A percentile compares a stretch with the other conserved stretches of the same genome.
Conservation (phyloP, 169 alveolate species). For the Babesia divergens region DNA sequence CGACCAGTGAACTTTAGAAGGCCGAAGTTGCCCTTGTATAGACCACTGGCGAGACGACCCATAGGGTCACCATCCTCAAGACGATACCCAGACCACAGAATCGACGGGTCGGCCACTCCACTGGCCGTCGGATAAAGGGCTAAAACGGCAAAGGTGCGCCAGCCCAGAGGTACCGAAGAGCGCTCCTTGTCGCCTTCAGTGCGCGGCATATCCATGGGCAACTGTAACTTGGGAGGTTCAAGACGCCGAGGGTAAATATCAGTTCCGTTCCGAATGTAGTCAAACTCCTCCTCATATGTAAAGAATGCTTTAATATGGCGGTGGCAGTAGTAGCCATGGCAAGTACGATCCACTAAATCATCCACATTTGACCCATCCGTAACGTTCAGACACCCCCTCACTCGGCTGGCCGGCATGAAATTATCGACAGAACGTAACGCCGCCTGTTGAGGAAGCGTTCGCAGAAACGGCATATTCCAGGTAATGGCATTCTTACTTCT, state of each 20-base stretch:
- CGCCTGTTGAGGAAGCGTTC: slow-evolving; percentile 42
- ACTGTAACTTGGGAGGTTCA: slow-evolving; percentile 35
- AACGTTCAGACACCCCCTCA: slow-evolving; percentile 37
- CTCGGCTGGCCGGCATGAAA: slow-evolving; percentile 55
- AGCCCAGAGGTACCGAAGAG: slow-evolving; percentile 66
- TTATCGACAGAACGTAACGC: slow-evolving; percentile 32
- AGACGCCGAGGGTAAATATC: slow-evolving; percentile 24
- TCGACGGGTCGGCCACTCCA: slow-evolving; percentile 43
- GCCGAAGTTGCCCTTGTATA: slow-evolving; percentile 10
- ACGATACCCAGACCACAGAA: slow-evolving; percentile 39
- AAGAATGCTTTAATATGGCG: slow-evolving; percentile 42
- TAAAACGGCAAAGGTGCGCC: slow-evolving; percentile 60
- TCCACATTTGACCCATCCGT: slow-evolving; percentile 64
- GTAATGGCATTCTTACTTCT: background rate
- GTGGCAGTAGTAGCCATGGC: slow-evolving; percentile 28
- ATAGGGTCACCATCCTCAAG: slow-evolving; percentile 57
- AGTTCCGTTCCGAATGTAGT: slow-evolving; percentile 25
- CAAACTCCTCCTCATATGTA: slow-evolving; percentile 44
- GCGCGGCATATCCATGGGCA: slow-evolving; percentile 35
- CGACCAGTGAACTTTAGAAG: slow-evolving; percentile 3
- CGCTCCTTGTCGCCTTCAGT: slow-evolving; percentile 43
- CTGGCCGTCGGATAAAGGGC: slow-evolving; percentile 34
- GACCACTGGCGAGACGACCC: slow-evolving; percentile 59
- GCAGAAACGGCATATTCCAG: slow-evolving; percentile 41
- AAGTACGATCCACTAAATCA: slow-evolving; percentile 41